Percentiles rank a stretch among this genome's conserved stretches.
phyloP scores from a whole-genome alignment of 2,329 filamentous ascomycete genomes.

The Beauveria pseudobassiana region DNA sequence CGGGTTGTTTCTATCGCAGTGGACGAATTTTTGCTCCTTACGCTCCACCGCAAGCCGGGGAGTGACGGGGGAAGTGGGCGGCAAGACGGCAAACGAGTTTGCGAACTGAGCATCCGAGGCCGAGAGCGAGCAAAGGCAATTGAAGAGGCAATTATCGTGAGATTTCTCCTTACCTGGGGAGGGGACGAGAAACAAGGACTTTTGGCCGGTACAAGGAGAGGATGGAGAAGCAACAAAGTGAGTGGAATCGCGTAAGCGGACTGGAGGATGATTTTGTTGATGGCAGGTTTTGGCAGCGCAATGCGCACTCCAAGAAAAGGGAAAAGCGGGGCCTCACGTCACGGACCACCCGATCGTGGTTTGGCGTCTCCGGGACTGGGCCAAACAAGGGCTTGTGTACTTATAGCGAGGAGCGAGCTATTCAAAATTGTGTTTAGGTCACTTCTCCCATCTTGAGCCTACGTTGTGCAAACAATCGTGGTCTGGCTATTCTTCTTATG shows the following conservation, averaged over 20 bases:
- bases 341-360: conserved; percentile 16
- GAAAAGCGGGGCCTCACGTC: conserved; percentile 14
- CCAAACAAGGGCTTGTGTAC: not conserved
- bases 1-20: not conserved
- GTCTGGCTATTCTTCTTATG: not conserved
- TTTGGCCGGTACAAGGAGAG: conserved; percentile 11
- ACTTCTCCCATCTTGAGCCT: not conserved
- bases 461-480: too few species aligned
- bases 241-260: conserved; percentile 18
- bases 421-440: not conserved
- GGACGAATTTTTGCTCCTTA: not conserved
- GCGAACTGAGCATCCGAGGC: too few species aligned
- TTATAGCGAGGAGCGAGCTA: not conserved
- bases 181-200: too few species aligned
- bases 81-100: not conserved
- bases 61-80: not conserved
- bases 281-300: conserved; percentile 1
- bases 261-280: conserved; percentile 20
- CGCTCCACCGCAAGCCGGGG: not conserved
- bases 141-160: too few species aligned
- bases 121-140: too few species aligned
- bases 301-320: conserved; percentile 9
- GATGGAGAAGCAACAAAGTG: conserved; percentile 15
- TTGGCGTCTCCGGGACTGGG: conserved; percentile 1
- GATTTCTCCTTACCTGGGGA: too few species aligned